Evolutionary conservation across 2,329 filamentous ascomycete species (phyloP).

Genomic region (Penicillium sp.): DNA sequence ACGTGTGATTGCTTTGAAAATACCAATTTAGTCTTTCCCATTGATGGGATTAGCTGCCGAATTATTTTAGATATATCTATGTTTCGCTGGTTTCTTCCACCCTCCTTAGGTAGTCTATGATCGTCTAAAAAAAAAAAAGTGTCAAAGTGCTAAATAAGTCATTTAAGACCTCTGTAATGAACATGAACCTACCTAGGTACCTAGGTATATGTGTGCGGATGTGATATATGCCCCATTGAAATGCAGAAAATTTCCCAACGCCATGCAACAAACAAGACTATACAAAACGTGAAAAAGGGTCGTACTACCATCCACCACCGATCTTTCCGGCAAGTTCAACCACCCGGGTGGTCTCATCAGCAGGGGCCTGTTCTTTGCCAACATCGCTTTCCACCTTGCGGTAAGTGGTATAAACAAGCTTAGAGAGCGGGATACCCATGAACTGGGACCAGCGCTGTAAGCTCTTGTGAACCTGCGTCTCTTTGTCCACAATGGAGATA

Average conservation of each 20-base stretch:
- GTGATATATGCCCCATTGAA: slow-evolving; percentile 18
- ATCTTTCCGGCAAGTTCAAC: slow-evolving; percentile 87
- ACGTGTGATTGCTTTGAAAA: too few species aligned
- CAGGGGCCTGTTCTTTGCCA: slow-evolving; percentile 65
- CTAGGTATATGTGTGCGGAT: not conserved
- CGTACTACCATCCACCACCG: slow-evolving; percentile 82
- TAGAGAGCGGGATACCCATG: slow-evolving; percentile 70
- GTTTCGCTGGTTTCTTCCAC: not conserved
- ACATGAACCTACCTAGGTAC: not conserved
- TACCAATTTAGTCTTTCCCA: not conserved
- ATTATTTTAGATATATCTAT: not conserved
- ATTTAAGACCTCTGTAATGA: not conserved
- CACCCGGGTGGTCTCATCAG: slow-evolving; percentile 74
- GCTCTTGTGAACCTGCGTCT: slow-evolving; percentile 58
- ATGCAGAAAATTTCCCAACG: slow-evolving; percentile 18
- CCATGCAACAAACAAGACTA: slow-evolving; percentile 19
- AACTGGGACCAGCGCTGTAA: slow-evolving; percentile 74
- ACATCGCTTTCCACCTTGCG: slow-evolving; percentile 93
- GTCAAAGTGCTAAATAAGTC: not conserved
- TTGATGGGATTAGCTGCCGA: not conserved
- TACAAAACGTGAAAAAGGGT: not conserved
- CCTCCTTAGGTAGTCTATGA: not conserved
- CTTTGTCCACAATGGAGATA: slow-evolving; percentile 27
- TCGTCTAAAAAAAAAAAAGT: not conserved
- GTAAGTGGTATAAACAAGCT: slow-evolving; percentile 81